phyloP scores from a whole-genome alignment of 75 land plant species.

The Sequoia sempervirens region DNA sequence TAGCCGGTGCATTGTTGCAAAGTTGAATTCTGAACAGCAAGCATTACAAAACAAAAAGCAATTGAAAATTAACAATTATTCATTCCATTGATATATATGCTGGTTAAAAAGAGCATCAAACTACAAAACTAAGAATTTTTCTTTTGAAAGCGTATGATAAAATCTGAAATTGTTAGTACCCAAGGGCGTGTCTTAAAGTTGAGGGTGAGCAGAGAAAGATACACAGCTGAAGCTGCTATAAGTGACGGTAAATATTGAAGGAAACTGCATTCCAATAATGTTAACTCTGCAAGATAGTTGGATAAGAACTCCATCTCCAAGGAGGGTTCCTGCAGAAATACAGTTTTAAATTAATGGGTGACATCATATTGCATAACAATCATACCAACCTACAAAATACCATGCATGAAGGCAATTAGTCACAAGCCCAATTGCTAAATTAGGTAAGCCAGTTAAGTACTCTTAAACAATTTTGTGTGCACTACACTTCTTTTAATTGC shows the following conservation, averaged over 20 bases:
- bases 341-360: not conserved
- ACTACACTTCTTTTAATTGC: not conserved
- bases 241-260: conserved; percentile 55
- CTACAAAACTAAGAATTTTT: not conserved
- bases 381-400: not conserved
- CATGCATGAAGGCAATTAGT: not conserved
- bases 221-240: conserved; percentile 72
- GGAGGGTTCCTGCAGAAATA: conserved; percentile 28
- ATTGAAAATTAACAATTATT: not conserved
- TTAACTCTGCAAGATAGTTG: conserved; percentile 56
- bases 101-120: not conserved
- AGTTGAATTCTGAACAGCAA: conserved; percentile 29
- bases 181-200: conserved; percentile 52
- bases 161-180: conserved; percentile 25
- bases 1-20: conserved; percentile 50
- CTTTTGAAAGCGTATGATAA: not conserved
- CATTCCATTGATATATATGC: not conserved
- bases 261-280: conserved; percentile 53
- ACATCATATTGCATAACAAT: not conserved
- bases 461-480: not conserved
- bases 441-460: not conserved
- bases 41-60: not conserved
- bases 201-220: conserved; percentile 55
- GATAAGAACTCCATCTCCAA: conserved; percentile 49
- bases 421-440: not conserved